These are phyloP conservation scores for Alternaria ethzedia DNA, from an alignment of 2,329 filamentous ascomycete genomes.

Conservation along the genomic window DNA sequence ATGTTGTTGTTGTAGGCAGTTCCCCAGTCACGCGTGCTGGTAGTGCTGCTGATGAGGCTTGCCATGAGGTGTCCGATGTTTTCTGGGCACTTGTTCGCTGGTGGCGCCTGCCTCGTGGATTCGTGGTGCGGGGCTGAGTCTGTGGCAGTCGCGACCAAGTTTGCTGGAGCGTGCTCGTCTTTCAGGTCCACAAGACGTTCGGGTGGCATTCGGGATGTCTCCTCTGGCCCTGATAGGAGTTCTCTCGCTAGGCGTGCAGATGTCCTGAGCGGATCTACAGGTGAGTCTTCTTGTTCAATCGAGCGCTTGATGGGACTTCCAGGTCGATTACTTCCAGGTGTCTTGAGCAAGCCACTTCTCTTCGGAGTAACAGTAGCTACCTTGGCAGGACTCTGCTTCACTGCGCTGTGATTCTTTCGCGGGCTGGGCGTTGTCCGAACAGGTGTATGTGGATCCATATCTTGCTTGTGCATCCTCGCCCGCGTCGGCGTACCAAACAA, in stretches of 20 bases:
- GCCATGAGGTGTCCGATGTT: conserved; percentile 28
- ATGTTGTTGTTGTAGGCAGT: background rate
- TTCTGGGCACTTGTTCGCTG: background rate
- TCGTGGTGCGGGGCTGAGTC: background rate
- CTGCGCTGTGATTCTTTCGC: background rate
- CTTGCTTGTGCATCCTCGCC: background rate
- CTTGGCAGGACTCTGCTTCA: background rate
- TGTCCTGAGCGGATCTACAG: background rate
- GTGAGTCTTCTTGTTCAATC: background rate
- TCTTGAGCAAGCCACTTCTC: background rate
- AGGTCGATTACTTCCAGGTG: background rate
- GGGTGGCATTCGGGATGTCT: background rate
- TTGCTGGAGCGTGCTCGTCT: background rate
- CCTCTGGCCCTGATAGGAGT: background rate
- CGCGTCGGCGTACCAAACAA: conserved; percentile 14
- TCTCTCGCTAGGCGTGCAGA: background rate
- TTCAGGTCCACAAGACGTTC: background rate
- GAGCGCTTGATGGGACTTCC: conserved; percentile 5
- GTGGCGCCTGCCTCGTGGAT: background rate
- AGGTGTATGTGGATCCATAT: background rate
- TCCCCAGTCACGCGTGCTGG: background rate
- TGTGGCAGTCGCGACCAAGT: background rate
- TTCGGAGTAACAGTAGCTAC: background rate
- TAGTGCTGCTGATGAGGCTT: background rate
- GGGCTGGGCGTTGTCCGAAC: conserved; percentile 2